A percentile compares a stretch with the other conserved stretches of the same genome.
Evolutionary conservation across 495 filamentous ascomycete genomes (phyloP).

Genomic region (Trichoderma gamsii): DNA sequence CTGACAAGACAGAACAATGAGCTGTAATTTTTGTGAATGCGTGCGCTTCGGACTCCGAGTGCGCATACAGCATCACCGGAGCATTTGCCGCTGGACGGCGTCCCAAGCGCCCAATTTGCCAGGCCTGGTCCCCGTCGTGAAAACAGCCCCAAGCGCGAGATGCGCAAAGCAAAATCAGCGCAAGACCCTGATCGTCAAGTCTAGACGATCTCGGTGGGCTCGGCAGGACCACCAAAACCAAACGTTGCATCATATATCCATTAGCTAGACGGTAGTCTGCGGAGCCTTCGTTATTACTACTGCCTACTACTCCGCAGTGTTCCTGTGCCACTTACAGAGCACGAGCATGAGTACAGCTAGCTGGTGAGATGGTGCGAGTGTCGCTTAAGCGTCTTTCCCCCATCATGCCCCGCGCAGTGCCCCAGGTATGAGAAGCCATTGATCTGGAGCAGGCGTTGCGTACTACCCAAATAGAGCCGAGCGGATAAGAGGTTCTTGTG

Average conservation of each 20-base stretch:
- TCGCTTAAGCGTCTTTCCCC: neutral
- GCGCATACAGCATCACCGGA: neutral
- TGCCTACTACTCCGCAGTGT: too few species aligned
- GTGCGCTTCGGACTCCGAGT: slow-evolving; percentile 2
- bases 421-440: neutral
- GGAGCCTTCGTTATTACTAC: too few species aligned
- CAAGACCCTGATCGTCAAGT: slow-evolving; percentile 11
- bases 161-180: neutral
- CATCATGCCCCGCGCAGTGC: slow-evolving; percentile 5
- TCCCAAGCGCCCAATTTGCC: neutral
- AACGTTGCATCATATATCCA: neutral
- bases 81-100: neutral
- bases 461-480: neutral
- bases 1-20: slow-evolving; percentile 2
- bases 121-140: neutral
- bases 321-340: too few species aligned
- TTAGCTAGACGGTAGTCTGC: too few species aligned
- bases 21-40: neutral
- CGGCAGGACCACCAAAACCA: neutral
- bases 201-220: slow-evolving; percentile 10
- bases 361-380: neutral
- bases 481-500: slow-evolving; percentile 1
- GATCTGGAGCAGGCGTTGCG: slow-evolving; percentile 1
- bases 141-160: neutral
- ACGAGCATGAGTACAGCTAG: too few species aligned